Conservation (phyloP, 352 stramenopile genomes). For the Phytophthora cactorum region DNA sequence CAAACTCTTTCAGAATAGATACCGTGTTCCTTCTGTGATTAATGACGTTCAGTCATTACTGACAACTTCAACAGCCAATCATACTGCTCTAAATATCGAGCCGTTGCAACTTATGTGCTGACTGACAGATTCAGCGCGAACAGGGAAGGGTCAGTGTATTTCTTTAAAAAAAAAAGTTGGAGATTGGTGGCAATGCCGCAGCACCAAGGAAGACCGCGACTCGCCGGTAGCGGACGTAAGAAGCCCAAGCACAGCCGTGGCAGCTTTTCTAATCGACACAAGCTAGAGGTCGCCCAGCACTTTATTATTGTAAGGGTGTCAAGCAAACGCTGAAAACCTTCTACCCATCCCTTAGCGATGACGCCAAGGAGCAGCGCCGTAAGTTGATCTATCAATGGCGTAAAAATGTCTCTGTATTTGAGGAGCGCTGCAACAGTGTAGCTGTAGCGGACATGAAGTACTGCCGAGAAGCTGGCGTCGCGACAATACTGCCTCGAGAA, state of each 20-base stretch:
- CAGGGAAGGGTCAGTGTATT: background rate
- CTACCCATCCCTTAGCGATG: background rate
- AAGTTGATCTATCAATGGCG: background rate
- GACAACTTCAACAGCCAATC: background rate
- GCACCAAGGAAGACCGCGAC: background rate
- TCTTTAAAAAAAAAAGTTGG: background rate
- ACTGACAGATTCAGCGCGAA: background rate
- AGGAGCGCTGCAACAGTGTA: background rate
- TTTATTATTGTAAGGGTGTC: background rate
- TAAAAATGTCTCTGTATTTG: background rate
- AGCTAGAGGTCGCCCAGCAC: background rate
- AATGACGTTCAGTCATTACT: background rate
- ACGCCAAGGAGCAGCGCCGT: background rate
- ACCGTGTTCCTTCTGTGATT: slow-evolving; percentile 8
- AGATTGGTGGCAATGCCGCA: background rate
- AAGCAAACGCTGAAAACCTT: background rate
- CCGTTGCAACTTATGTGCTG: background rate
- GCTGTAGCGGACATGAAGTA: background rate
- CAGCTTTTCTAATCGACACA: background rate
- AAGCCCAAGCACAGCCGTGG: background rate
- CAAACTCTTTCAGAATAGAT: no score
- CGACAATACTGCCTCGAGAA: background rate
- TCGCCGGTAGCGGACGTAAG: background rate
- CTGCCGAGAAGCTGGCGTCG: background rate
- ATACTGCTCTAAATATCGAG: background rate